Evolutionary conservation across 208 protist species (phyloP), one percentile per base, ranked within the genome.

Genomic region (Wallacemonas sp.): DNA sequence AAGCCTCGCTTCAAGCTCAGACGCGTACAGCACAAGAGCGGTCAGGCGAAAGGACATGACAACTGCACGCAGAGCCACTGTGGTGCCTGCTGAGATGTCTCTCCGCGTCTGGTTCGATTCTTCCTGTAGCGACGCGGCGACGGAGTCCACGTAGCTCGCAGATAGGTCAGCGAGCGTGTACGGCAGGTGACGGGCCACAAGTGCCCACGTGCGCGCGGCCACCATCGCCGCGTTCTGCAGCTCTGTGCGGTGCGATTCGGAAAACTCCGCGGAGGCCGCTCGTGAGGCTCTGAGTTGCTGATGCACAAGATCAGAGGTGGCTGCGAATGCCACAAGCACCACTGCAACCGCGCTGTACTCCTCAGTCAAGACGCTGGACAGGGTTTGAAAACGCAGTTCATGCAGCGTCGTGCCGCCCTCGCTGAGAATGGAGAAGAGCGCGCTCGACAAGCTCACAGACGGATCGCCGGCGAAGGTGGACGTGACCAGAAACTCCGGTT

Each of bases 11-110:
- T 93, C 87, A 38, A 90, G 46, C 30, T 68, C 65, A 79, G 81
- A 82, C 76, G 69, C 68, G 42, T 66, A 76, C 31, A 67, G 44
- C 42, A 77, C 60, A 28, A 90, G 70, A 6, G 68, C 72, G 30
- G 90, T 77, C 38, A 94, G 41, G 11, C 88, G 79, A 51, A 88
- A 94, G 70, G 80, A 91, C 69, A 79, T 21, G 9, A 94, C 72
- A 36, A 82, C 71, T 8, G 72, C 83, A 45, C 80, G 76, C 2
- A 80, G 88, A 1, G 84, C 76, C 17, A 77, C 68, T 21, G 84
- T 90, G 11, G 51, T 58, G 51, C 51, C 51, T 19, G 14, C 28
- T 6, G 34, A 33, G 12, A 58, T 21, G n/a, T 58, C 80, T 69
- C 27, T 31, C 6, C 19, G 60, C 42, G 19, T 58, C 44, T 6